Evolutionary conservation across 805 yeast genomes (phyloP).

Genomic region (Suhomyces xylopsoci): DNA sequence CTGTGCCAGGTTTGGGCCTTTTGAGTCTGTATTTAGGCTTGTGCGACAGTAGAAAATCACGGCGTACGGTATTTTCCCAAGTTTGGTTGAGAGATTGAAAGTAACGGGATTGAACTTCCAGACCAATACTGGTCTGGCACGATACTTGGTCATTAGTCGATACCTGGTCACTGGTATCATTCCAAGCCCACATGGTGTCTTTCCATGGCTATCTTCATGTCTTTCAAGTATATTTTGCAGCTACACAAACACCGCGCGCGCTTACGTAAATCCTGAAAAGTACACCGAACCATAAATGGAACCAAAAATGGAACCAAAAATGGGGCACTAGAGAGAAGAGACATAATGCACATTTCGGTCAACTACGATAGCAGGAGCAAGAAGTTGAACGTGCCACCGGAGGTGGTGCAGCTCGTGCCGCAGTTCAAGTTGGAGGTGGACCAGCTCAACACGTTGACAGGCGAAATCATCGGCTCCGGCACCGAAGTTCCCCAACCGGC

Average conservation of each 20-base stretch:
- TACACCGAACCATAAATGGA: background rate
- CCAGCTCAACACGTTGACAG: constrained; percentile 36
- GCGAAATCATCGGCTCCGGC: constrained; percentile 39
- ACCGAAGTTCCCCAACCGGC: constrained; percentile 55
- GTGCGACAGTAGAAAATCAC: background rate
- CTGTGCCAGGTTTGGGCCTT: background rate
- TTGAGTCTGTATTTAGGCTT: background rate
- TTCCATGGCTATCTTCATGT: too few relatives aligned
- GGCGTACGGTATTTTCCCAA: background rate
- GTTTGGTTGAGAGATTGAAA: background rate
- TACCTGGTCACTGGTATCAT: background rate
- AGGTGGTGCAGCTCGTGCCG: constrained; percentile 19
- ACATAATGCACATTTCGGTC: constrained; percentile 19
- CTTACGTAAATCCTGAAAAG: background rate
- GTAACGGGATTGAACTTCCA: background rate
- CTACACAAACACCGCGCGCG: background rate
- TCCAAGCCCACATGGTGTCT: background rate
- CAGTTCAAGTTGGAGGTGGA: constrained; percentile 40
- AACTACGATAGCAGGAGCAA: constrained; percentile 29
- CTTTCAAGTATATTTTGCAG: background rate
- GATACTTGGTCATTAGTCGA: background rate
- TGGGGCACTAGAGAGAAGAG: too few relatives aligned
- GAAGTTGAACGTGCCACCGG: constrained; percentile 18
- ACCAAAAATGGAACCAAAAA: too few relatives aligned
- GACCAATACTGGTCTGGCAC: background rate